These are phyloP conservation scores for Beauveria medogensis DNA, from an alignment of 2,329 filamentous ascomycete species.

Conservation along the genomic window DNA sequence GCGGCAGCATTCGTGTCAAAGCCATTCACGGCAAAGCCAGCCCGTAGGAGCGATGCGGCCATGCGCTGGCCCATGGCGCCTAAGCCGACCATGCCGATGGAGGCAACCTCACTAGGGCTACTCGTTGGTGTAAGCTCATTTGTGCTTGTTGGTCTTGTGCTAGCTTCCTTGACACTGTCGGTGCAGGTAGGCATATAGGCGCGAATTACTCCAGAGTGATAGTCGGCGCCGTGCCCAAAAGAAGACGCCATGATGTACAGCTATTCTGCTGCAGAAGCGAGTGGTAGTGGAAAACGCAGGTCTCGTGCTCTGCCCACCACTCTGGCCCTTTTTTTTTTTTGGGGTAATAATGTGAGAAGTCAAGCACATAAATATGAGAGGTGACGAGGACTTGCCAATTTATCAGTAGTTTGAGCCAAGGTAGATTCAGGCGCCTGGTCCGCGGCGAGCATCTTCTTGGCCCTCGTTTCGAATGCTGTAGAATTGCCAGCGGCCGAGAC, in stretches of 20 bases:
- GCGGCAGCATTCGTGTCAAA: conserved; percentile 25
- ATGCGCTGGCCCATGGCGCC: conserved; percentile 33
- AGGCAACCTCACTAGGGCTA: conserved; percentile 20
- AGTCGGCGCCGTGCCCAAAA: conserved; percentile 20
- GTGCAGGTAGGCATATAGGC: conserved; percentile 17
- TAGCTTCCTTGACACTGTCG: conserved; percentile 14
- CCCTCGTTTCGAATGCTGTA: conserved; percentile 52
- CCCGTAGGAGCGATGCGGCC: conserved; percentile 25
- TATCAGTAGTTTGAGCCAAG: conserved; percentile 27
- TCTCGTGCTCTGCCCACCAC: conserved; percentile 22
- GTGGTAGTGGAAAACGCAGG: conserved; percentile 25
- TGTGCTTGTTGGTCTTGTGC: background rate
- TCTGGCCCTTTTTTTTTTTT: background rate
- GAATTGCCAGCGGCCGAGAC: conserved; percentile 25
- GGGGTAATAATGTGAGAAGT: background rate
- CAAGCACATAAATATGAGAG: background rate
- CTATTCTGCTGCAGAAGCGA: conserved; percentile 27
- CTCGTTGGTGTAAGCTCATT: conserved; percentile 15
- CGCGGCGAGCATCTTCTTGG: conserved; percentile 42
- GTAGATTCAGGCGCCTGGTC: conserved; percentile 34
- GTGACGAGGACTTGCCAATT: conserved; percentile 22
- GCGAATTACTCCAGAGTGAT: conserved; percentile 22
- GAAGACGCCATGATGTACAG: conserved; percentile 21
- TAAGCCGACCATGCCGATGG: conserved; percentile 27
- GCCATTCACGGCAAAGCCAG: conserved; percentile 24